Evolutionary conservation across 352 stramenopile genomes (phyloP), one percentile per base, ranked within the genome.

Genomic region (Paralagenidium karlingii): DNA sequence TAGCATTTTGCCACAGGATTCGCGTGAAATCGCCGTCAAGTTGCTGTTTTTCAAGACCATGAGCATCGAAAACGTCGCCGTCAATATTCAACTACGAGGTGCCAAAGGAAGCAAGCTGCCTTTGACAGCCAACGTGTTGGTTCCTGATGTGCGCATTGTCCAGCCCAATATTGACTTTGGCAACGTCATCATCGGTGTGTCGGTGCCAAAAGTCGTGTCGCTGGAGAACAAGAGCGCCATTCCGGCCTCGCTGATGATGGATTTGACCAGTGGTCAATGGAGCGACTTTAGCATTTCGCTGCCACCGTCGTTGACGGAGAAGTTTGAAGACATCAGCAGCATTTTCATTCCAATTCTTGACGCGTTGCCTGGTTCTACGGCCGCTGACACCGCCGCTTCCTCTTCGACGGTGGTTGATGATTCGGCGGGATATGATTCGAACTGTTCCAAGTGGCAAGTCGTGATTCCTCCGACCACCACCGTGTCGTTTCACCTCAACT

Each of bases 161-260:
- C 19, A 36, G 3, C 19, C 19, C 30, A 58, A 60, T 8, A 60
- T 94, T 5, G 70, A 81, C n/a, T 96, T 94, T 47, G 82, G 69
- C 15, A 63, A 76, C 18, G 69, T 94, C 5, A 69, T 89, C 7
- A 49, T 95, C 8, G 86, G 83, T 4, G 75, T 82, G 3, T 71
- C 60, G 0, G 64, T 84, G 0, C 66, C 67, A 5, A 60, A 63
- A 0, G 42, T 71, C 0, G 29, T 96, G 1, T 69, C 73, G 0
- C 27, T 96, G 2, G 60, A 74, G 22, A 96, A 96, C 46, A 56
- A 63, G 22, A 83, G 71, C 18, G 47, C 49, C 8, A 94, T 96
- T n/a, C 15, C 75, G 0, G 79, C 86, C 0, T 69, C 56, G 13
- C 53, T 96, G 4, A n/a, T 75, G 1, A 49, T 96, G 2, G 76